Conservation (phyloP, 2,329 filamentous ascomycete genomes). For the Trichophyton benhamiae region DNA sequence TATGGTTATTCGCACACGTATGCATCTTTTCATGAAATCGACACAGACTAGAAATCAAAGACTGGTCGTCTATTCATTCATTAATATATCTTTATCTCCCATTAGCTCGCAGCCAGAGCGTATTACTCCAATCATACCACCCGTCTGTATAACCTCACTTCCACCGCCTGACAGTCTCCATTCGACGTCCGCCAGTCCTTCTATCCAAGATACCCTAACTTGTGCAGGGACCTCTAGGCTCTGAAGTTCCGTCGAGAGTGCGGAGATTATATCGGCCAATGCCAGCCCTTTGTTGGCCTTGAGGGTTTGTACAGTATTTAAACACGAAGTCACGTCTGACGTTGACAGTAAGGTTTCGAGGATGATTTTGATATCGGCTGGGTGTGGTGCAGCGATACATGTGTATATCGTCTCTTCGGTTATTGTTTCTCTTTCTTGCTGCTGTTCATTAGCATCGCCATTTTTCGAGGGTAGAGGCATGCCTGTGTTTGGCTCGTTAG, state of each 20-base stretch:
- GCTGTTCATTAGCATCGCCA: slow-evolving; percentile 43
- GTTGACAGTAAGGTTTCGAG: slow-evolving; percentile 71
- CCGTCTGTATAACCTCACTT: slow-evolving; percentile 79
- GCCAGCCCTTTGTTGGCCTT: slow-evolving; percentile 79
- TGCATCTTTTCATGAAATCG: no score
- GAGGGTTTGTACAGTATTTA: slow-evolving; percentile 75
- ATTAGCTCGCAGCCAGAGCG: slow-evolving; percentile 72
- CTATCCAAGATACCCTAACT: slow-evolving; percentile 82
- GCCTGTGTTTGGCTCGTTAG: slow-evolving; percentile 34
- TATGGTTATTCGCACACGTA: background rate
- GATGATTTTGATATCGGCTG: slow-evolving; percentile 74
- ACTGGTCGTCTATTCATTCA: slow-evolving; percentile 5
- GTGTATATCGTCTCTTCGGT: slow-evolving; percentile 90
- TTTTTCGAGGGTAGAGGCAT: slow-evolving; percentile 54
- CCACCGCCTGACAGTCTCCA: slow-evolving; percentile 80
- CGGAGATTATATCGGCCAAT: slow-evolving; percentile 83
- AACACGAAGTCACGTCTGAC: slow-evolving; percentile 75
- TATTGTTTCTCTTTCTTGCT: slow-evolving; percentile 65
- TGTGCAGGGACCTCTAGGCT: slow-evolving; percentile 74
- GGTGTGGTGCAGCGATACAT: slow-evolving; percentile 91
- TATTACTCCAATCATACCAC: slow-evolving; percentile 80
- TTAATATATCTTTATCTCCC: slow-evolving; percentile 25
- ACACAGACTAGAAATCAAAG: background rate
- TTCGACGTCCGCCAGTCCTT: slow-evolving; percentile 84
- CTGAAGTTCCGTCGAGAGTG: slow-evolving; percentile 67